Percentiles rank a stretch among this genome's conserved stretches.
phyloP scores from a whole-genome alignment of 306 rosid species.

The Herpetospermum pedunculosum region DNA sequence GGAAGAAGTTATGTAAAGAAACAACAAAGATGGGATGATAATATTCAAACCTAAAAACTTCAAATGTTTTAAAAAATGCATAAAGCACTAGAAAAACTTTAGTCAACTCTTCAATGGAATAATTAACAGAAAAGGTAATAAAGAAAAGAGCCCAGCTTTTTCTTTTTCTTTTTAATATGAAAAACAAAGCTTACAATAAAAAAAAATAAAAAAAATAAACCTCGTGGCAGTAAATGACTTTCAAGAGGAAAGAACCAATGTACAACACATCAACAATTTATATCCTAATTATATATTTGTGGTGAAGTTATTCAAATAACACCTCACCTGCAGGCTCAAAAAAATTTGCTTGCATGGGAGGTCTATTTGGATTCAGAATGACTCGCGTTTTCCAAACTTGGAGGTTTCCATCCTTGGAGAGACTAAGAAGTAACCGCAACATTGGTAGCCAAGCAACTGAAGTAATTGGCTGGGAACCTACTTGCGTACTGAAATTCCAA shows the following conservation, averaged over 20 bases:
- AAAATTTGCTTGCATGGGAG: constrained; percentile 78
- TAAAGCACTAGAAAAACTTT: background rate
- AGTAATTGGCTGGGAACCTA: constrained; percentile 86
- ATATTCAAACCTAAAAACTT: background rate
- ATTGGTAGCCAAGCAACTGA: constrained; percentile 86
- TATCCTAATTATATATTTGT: background rate
- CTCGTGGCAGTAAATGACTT: background rate
- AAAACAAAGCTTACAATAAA: background rate
- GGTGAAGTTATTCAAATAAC: background rate
- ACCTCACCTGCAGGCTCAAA: constrained; percentile 86
- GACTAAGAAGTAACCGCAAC: constrained; percentile 76
- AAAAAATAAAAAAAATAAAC: background rate
- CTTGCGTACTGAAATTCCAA: constrained; percentile 76
- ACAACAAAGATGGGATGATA: background rate
- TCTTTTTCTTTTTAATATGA: background rate
- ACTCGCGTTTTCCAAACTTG: constrained; percentile 95
- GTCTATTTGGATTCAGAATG: constrained; percentile 60
- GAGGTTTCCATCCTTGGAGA: constrained; percentile 79
- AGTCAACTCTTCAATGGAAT: background rate
- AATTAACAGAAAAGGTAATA: background rate
- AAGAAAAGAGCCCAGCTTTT: background rate
- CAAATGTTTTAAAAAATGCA: background rate
- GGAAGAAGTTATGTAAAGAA: background rate
- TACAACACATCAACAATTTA: background rate
- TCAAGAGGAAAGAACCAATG: background rate